A percentile compares a stretch with the other conserved stretches of the same genome.
phyloP scores from a whole-genome alignment of 352 stramenopile species.

The Blastocystis sp. region DNA sequence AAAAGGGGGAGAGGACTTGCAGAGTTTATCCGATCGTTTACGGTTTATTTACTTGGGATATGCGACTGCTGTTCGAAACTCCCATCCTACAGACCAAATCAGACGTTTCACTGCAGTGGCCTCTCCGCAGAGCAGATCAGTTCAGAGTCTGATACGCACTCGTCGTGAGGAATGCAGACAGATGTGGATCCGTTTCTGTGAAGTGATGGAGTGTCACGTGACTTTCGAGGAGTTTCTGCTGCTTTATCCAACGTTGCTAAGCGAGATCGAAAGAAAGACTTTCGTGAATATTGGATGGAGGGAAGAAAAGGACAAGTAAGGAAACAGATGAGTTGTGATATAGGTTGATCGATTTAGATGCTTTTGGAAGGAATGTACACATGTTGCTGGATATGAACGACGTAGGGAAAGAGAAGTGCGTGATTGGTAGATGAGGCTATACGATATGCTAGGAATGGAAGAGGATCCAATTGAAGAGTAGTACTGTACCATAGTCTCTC shows the following conservation, averaged over 20 bases:
- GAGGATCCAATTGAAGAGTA: slow-evolving; percentile 43
- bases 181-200: neutral
- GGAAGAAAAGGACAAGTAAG: neutral
- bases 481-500: neutral
- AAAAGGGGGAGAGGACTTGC: neutral
- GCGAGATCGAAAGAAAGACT: neutral
- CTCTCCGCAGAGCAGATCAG: neutral
- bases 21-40: neutral
- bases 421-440: neutral
- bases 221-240: neutral
- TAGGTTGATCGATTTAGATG: neutral
- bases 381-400: neutral
- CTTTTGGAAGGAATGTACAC: neutral
- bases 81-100: neutral
- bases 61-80: neutral
- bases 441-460: neutral
- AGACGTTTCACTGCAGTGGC: neutral
- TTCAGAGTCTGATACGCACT: neutral
- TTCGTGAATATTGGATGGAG: neutral
- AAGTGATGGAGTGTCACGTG: neutral
- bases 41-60: neutral
- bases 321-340: neutral
- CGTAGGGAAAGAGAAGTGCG: neutral
- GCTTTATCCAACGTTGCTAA: neutral
- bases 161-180: neutral